Evolutionary conservation across 1,284 basidiomycete species (phyloP), one percentile per base, ranked within the genome.

Genomic region (Microstroma glucosiphilum): DNA sequence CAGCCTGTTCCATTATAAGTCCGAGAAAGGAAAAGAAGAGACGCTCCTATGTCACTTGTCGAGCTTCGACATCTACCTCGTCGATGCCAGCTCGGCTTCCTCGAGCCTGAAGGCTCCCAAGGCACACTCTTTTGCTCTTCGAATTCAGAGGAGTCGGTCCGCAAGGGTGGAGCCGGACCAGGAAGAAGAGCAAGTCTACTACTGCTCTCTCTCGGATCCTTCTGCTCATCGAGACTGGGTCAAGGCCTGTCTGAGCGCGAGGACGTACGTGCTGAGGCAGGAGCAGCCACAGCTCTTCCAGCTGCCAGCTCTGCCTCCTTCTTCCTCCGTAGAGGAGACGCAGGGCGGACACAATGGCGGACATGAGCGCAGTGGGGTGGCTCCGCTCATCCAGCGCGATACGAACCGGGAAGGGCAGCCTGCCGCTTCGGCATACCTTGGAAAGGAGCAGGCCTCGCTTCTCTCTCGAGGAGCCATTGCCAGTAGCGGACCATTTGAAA

Each of bases 221-320:
- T 69, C 67, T 1, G 77, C 77, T 4, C 72, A 76, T 43, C 68
- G 73, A 17, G 71, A 77, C 60, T 79, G 77, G 77, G 69, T 77
- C 11, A 67, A 68, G 9, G 66, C 71, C 6, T 72, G 76, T 19
- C 40, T 72, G 30, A 70, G 71, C 53, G 76, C 75, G 8, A 68
- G 73, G 43, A 73, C 75, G 7, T 79, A 78, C 58, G 65, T 78
- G n/a, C 46, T 79, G 56, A 58, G 65, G 6, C 75, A 76, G 58
- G 77, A 79, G 56, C 66, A 66, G 42, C 68, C 74, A 12, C 66
- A 70, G 11, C 62, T 79, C 4, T 76, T 79, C 68, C 61, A 66
- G 57, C 53, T 56, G n/a, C 59, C 57, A 23, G 7, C 51, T 6
- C 43, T 21, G 15, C 6, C 43, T 17, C 43, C 43, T 37, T 37